Conservation (phyloP, 2,329 filamentous ascomycete genomes). For the Alternaria viburni region DNA sequence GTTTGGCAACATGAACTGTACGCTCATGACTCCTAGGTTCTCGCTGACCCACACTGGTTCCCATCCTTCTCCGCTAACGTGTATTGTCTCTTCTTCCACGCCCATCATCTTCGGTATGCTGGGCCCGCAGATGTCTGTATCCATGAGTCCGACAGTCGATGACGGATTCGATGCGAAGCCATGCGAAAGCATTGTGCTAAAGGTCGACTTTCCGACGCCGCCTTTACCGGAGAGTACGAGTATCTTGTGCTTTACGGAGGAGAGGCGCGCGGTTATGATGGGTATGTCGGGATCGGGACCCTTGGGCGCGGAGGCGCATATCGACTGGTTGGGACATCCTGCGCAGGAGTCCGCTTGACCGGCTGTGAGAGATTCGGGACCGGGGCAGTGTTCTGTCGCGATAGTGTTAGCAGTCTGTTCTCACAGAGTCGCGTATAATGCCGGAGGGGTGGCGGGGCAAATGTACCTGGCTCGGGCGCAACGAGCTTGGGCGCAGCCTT, state of each 20-base stretch:
- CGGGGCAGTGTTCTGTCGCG: constrained; percentile 81
- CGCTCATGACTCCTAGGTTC: constrained; percentile 94
- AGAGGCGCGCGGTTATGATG: constrained; percentile 81
- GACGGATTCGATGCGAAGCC: constrained; percentile 84
- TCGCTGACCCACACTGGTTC: constrained; percentile 94
- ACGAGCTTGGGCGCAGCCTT: constrained; percentile 84
- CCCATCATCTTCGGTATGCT: constrained; percentile 99
- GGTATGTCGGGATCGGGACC: constrained; percentile 95
- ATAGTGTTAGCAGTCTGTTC: constrained; percentile 1
- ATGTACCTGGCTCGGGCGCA: constrained; percentile 80
- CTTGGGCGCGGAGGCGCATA: constrained; percentile 93
- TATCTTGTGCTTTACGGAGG: constrained; percentile 86
- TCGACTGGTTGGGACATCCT: constrained; percentile 93
- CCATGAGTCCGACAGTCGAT: constrained; percentile 89
- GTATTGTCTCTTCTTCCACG: constrained; percentile 90
- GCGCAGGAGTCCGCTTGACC: constrained; percentile 81
- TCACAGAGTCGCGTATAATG: neutral
- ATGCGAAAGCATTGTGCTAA: constrained; percentile 85
- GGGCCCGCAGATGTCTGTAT: constrained; percentile 96
- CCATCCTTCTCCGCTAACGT: constrained; percentile 88
- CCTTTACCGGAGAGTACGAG: constrained; percentile 93
- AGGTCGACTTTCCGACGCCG: constrained; percentile 95
- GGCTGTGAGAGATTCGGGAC: constrained; percentile 76
- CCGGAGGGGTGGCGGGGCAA: constrained; percentile 51
- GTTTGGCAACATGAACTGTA: constrained; percentile 97